Base-by-base conservation (phyloP, 257 asterid genomes). In the Jacaranda mimosifolia region DNA sequence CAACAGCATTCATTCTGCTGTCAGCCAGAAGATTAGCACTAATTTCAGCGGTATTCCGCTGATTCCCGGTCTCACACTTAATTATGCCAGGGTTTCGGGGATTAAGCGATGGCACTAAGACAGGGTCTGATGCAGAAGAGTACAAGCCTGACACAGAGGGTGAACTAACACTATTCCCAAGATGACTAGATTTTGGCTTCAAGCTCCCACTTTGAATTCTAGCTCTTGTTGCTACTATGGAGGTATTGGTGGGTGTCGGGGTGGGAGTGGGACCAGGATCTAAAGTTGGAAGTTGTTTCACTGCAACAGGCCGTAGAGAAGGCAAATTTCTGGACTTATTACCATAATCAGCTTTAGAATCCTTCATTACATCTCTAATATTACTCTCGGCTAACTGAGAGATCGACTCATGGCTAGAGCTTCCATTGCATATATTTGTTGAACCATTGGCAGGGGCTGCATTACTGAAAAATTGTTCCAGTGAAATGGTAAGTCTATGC, bases 111-210 rank as follows among this genome's bases (percentile, higher is more conserved):
- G 82, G 90, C 79, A 84, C 82, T 60, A 89, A 71, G 46, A 85
- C 87, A 18, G 91, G 88, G 86, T 86, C 91, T 5, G 89, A 79
- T 53, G 85, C 83, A 76, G 91, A 83, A 42, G 86, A 81, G 74
- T 80, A 85, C 84, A 89, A 78, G 76, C 84, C 87, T 9, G 91
- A 73, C 11, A 80, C 81, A 43, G 79, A 77, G 21, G 68, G 72
- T 59, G 84, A 64, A 70, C 72, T 53, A 68, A 46, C 49, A 51
- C 78, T 64, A 72, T 74, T 68, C 64, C 79, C 83, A 73, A 82
- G 68, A 71, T 81, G 71, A 81, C 56, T 75, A 17, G 84, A 78
- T 76, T 57, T 76, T 76, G 76, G 63, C 80, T 68, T 83, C 73
- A 75, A 68, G 26, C 52, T 77, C 78, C 70, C 79, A 32, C 77